Base-by-base conservation (phyloP, 352 stramenopile species). In the Phytophthora meadii region DNA sequence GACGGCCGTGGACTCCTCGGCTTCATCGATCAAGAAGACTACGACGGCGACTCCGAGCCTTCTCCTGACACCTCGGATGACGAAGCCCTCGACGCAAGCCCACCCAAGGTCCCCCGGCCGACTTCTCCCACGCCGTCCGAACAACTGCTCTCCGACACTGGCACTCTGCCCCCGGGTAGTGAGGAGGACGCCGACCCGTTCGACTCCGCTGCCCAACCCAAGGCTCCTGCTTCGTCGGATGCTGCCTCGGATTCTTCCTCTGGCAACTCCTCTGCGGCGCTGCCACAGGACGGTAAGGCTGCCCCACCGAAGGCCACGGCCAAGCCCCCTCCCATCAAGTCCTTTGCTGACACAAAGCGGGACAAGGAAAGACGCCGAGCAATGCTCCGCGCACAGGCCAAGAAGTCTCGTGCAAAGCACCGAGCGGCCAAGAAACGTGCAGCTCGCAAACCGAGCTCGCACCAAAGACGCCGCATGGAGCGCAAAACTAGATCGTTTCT, bases 21-120 rank as follows among this genome's bases (percentile, higher is more conserved):
- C 6, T 55, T 55, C 44, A 49, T 63, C 24, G 36, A 55, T 24
- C 55, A 55, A 47, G 55, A 39, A 39, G n/a, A 56, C 45, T 50
- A 50, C 24, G 24, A 42, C 15, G 48, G 37, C 2, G 48, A 53
- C 11, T 52, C 48, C 4, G 48, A 66, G 19, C 19, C 19, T 19
- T 19, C 19, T 19, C 19, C 19, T 19, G 19, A 19, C 19, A 1
- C 19, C 9, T 11, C 49, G 9, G 2, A 2, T 1, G 2, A 5
- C 14, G 2, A 5, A 5, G 10, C 19, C 14, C 4, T 12, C 9
- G 14, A 42, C 10, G 2, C n/a, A 14, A 14, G 1, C 12, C 10
- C 37, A 7, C 37, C 17, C 41, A 49, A 49, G 42, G 19, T 19
- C 19, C 19, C 0, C 8, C 9, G 9, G 0, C 0, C 42, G 0